Evolutionary conservation across 371 early-diverging fungal genomes (phyloP), one percentile per base, ranked within the genome.

Genomic region (Gilbertella persicaria): DNA sequence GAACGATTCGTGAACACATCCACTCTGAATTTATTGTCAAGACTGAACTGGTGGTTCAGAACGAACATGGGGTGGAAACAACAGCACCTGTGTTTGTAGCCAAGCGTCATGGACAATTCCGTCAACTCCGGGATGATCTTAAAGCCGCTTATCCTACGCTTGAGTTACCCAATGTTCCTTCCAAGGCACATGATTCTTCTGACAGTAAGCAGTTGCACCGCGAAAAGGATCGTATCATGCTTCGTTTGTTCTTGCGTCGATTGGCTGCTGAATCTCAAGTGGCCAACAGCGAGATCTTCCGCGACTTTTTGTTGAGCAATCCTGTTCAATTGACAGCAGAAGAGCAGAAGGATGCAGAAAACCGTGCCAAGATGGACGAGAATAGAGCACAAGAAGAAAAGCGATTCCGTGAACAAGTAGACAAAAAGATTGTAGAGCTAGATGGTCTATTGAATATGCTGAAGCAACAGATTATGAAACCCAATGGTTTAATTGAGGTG

Each of bases 161-260:
- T 17, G 60, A 62, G 3, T 41, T 77, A 26, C 78, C 78, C 1
- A 50, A 50, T 17, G 64, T 64, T 1, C 74, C 78, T 9, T 36
- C 52, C 2, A 67, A 71, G 25, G 55, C 68, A 5, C 63, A 44
- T 37, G 66, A 66, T 36, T 4, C 60, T 33, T 50, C 51, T 6
- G 30, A 52, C 20, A 40, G 52, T 14, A 38, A 53, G 33, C 50
- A 64, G 50, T 25, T 67, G 4, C 60, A 65, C 19, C 70, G 80
- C 2, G 86, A 85, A 55, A 77, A 75, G 55, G 83, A 85, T 58
- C 76, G 87, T 1, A 45, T 83, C 50, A 58, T 68, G 35, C 65
- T 83, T 16, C 69, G 82, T 10, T 67, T 77, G 0, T 79, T 73
- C 30, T 47, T 84, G 3, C 75, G 69, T 16, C 63, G 78, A 1